These are phyloP conservation scores for Pythium brassicae DNA, from an alignment of 352 stramenopile genomes.

Conservation along the genomic window DNA sequence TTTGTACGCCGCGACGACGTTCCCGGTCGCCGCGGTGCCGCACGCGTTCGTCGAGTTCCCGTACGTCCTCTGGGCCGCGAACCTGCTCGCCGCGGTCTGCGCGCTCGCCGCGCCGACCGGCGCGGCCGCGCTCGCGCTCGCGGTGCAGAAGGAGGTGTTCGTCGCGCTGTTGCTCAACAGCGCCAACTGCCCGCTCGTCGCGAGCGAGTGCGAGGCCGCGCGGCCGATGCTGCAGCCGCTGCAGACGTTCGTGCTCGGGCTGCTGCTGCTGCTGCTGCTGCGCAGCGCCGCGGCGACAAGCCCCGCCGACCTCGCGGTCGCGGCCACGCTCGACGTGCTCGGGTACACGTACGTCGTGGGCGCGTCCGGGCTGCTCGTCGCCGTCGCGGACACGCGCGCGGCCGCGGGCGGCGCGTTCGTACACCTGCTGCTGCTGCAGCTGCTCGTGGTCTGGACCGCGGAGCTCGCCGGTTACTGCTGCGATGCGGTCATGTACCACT, in stretches of 20 bases:
- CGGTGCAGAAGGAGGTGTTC: conserved; percentile 36
- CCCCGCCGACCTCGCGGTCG: conserved; percentile 33
- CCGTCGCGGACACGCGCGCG: conserved; percentile 40
- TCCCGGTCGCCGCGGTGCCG: conserved; percentile 28
- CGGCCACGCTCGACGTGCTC: conserved; percentile 28
- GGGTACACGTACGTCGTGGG: conserved; percentile 36
- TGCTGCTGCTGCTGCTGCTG: conserved; percentile 26
- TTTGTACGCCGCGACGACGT: conserved; percentile 18
- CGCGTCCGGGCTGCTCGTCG: conserved; percentile 27
- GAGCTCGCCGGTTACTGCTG: conserved; percentile 44
- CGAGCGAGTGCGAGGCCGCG: conserved; percentile 9
- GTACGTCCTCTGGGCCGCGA: conserved; percentile 35
- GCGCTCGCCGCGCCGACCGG: conserved; percentile 26
- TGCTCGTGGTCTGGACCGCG: conserved; percentile 38
- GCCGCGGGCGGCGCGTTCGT: conserved; percentile 22
- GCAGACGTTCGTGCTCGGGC: conserved; percentile 29
- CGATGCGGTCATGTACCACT: conserved; percentile 49
- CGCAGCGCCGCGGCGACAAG: conserved; percentile 18
- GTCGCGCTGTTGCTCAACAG: conserved; percentile 35
- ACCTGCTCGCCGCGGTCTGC: conserved; percentile 28
- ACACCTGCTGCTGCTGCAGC: conserved; percentile 33
- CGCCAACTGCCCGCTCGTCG: conserved; percentile 28
- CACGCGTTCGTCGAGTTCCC: conserved; percentile 21
- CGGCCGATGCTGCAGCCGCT: conserved; percentile 25
- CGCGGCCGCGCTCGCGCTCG: conserved; percentile 23